phyloP scores from a whole-genome alignment of 768 basidiomycete species.

The Mycena latifolia region DNA sequence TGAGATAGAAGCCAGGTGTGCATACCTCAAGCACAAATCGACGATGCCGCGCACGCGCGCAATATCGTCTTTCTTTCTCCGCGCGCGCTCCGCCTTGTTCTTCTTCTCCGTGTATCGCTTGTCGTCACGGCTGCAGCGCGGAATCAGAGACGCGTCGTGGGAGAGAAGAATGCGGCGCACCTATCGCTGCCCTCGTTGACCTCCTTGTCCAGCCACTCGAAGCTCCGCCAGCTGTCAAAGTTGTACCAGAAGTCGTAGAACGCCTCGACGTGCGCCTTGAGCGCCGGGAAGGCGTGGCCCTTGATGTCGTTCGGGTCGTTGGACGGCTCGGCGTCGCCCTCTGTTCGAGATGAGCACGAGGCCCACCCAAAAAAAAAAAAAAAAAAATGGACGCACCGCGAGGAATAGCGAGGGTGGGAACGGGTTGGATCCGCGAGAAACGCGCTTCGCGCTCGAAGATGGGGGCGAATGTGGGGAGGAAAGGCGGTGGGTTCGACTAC shows the following conservation, averaged over 20 bases:
- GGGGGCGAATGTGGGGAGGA: constrained; percentile 82
- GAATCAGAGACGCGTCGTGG: neutral
- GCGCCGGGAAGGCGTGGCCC: constrained; percentile 48
- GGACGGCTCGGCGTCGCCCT: constrained; percentile 12
- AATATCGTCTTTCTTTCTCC: constrained; percentile 97
- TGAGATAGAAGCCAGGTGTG: neutral
- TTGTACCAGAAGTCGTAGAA: constrained; percentile 99
- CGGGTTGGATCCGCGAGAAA: constrained; percentile 89
- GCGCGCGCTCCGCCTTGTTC: constrained; percentile 97
- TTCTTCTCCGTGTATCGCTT: constrained; percentile 99
- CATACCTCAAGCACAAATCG: constrained; percentile 79
- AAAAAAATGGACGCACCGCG: neutral
- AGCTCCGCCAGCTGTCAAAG: constrained; percentile 98
- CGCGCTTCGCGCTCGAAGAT: constrained; percentile 93
- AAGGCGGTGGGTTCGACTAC: constrained; percentile 54
- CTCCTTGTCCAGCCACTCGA: constrained; percentile 99
- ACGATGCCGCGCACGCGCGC: constrained; percentile 89
- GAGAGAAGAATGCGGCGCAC: constrained; percentile 54
- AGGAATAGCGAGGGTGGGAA: constrained; percentile 78
- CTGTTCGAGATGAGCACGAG: neutral
- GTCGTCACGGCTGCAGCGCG: constrained; percentile 84
- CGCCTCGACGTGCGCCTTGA: constrained; percentile 86
- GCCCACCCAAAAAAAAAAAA: neutral
- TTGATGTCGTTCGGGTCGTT: constrained; percentile 34
- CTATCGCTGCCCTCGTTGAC: constrained; percentile 97